Base-by-base conservation (phyloP, 1,284 basidiomycete species). In the Puccinia horiana region DNA sequence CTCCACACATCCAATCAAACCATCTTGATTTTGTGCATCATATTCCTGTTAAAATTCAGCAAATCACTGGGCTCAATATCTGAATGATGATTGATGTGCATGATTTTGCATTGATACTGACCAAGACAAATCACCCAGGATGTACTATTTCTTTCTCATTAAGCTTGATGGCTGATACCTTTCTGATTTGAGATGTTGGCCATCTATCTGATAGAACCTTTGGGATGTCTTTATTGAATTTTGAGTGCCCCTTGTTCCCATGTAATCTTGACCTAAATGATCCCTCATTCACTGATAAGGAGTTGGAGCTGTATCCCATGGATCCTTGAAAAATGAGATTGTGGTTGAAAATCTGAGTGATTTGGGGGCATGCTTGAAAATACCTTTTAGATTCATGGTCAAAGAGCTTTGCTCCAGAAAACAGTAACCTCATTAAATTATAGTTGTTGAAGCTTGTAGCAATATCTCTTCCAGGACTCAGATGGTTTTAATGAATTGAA, bases 401-500 rank as follows among this genome's bases (percentile, higher is more conserved):
- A 37, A 23, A 63, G 6, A 63, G 9, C 14, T 37, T 29, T 5
- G 61, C 26, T 14, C 61, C 61, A 8, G 61, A 63, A 11, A 32
- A 12, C 6, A 63, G 26, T 11, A n/a, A 16, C 23, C 70, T 23
- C 44, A 73, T 73, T 3, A 73, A 4, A 4, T 54, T 5, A 18
- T 73, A 32, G n/a, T 73, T 26, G 26, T n/a, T 32, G 11, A 73
- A 73, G 9, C 44, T 29, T 8, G n/a, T 72, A 16, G 69, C 29
- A 40, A 72, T 72, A 9, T 72, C 40, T 9, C 44, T 37, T 5
- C 69, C 44, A 72, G 69, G 69, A 29, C 44, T 72, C 69, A 37
- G 18, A 44, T 29, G 29, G 26, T 72, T 72, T 9, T 29, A 72
- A 20, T 72, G 69, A 18, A 72, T 72, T 72, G 69, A 72, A 8